phyloP scores from a whole-genome alignment of 164 flowering plant genomes.

The Malania oleifera region DNA sequence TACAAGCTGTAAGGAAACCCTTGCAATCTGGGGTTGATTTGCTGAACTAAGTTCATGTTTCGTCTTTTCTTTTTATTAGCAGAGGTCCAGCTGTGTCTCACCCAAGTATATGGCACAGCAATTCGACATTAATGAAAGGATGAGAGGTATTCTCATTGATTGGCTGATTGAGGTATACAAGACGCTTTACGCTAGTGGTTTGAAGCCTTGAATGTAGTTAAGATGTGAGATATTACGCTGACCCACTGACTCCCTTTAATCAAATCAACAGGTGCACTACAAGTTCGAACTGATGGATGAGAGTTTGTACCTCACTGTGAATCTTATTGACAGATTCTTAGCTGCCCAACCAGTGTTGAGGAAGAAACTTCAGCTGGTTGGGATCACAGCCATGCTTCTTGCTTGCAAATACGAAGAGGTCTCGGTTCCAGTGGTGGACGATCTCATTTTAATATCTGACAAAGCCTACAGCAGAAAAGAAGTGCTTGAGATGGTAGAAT shows the following conservation, averaged over 20 bases:
- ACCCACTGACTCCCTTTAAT: background rate
- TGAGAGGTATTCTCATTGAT: slow-evolving; percentile 35
- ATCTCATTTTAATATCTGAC: slow-evolving; percentile 30
- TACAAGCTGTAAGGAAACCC: too few relatives aligned
- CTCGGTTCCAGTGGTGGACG: slow-evolving; percentile 30
- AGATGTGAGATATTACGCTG: background rate
- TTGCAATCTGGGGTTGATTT: too few relatives aligned
- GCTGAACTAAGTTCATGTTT: too few relatives aligned
- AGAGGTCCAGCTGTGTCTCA: slow-evolving; percentile 22
- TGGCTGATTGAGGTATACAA: slow-evolving; percentile 33
- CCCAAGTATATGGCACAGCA: slow-evolving; percentile 25
- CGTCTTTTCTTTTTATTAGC: background rate
- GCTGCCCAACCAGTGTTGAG: slow-evolving; percentile 14
- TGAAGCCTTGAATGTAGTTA: background rate
- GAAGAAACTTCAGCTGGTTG: slow-evolving; percentile 37
- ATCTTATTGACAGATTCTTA: slow-evolving; percentile 31
- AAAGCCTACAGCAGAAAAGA: slow-evolving; percentile 29
- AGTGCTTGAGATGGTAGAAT: slow-evolving; percentile 31
- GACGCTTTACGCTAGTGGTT: background rate
- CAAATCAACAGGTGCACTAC: slow-evolving; percentile 25
- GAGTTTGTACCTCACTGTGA: slow-evolving; percentile 33
- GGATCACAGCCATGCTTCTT: slow-evolving; percentile 33
- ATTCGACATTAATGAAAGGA: slow-evolving; percentile 31
- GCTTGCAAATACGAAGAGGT: slow-evolving; percentile 44
- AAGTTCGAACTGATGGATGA: slow-evolving; percentile 35